Evolutionary conservation across 164 flowering plant genomes (phyloP).

Genomic region (Chloranthus sessilifolius): DNA sequence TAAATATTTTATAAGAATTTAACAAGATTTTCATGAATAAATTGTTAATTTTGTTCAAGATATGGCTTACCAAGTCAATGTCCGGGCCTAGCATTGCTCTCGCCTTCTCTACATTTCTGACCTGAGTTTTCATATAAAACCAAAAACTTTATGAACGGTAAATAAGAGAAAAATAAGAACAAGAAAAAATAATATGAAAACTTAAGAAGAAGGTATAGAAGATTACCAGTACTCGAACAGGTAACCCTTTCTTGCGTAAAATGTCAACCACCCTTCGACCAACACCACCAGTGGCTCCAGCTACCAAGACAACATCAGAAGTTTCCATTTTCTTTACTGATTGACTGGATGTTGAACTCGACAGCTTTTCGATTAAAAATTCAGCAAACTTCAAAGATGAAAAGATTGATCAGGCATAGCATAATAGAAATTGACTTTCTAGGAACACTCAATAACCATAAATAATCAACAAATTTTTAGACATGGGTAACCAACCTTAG

Average conservation of each 20-base stretch:
- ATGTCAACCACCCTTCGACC: constrained; percentile 89
- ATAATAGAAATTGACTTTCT: not conserved
- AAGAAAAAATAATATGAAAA: constrained; percentile 1
- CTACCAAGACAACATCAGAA: constrained; percentile 65
- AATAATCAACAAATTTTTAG: constrained; percentile 4
- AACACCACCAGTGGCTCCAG: constrained; percentile 98
- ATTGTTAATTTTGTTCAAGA: not conserved
- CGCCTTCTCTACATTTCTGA: constrained; percentile 94
- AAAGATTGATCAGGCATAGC: constrained; percentile 21
- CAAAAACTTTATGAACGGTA: not conserved
- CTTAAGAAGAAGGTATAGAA: constrained; percentile 1
- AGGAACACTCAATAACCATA: not conserved
- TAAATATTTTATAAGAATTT: not conserved
- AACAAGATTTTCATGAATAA: not conserved
- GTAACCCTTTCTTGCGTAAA: constrained; percentile 64
- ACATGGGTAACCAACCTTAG: constrained; percentile 49
- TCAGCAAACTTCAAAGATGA: constrained; percentile 58
- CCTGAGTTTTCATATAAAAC: constrained; percentile 39
- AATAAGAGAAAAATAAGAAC: not conserved
- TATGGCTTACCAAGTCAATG: constrained; percentile 65
- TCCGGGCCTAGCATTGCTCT: constrained; percentile 82
- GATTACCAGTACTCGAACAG: constrained; percentile 78
- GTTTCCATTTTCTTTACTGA: constrained; percentile 54
- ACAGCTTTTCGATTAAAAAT: constrained; percentile 53
- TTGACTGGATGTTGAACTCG: constrained; percentile 47